phyloP scores from a whole-genome alignment of 768 basidiomycete species.

The Tremella fuciformis region DNA sequence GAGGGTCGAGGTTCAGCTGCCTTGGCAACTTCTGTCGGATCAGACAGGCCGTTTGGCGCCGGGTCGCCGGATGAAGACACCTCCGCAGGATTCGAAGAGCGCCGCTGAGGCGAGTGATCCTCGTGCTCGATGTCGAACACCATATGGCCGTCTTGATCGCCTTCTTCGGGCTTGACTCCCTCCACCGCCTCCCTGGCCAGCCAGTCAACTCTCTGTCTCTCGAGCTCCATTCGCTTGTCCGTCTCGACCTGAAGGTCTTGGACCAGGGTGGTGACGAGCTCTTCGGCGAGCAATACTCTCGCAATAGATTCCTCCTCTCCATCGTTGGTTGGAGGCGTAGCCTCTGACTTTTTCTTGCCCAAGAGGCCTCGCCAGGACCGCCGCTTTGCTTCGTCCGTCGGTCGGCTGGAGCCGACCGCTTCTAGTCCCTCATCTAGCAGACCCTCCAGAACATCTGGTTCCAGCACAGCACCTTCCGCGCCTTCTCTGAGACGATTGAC shows the following conservation, averaged over 20 bases:
- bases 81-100: too few species aligned
- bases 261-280: conserved; percentile 43
- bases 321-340: conserved; percentile 5
- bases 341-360: conserved; percentile 10
- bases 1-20: not conserved
- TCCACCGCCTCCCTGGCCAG: conserved; percentile 40
- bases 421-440: conserved; percentile 42
- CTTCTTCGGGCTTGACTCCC: conserved; percentile 14
- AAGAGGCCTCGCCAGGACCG: conserved; percentile 31
- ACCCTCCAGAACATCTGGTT: conserved; percentile 33
- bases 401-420: conserved; percentile 12
- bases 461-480: conserved; percentile 40
- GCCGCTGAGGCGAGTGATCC: conserved; percentile 1
- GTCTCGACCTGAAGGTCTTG: conserved; percentile 49
- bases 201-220: conserved; percentile 43
- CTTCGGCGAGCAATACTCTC: conserved; percentile 48
- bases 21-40: not conserved
- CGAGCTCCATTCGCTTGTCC: conserved; percentile 41
- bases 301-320: conserved; percentile 31
- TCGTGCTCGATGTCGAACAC: conserved; percentile 34
- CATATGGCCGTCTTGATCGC: conserved; percentile 14
- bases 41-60: not conserved
- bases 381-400: conserved; percentile 11
- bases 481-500: conserved; percentile 31
- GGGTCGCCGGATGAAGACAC: not conserved